Evolutionary conservation across 345 rosid species (phyloP), one percentile per base, ranked within the genome.

Genomic region (Eucalyptus coolabah): DNA sequence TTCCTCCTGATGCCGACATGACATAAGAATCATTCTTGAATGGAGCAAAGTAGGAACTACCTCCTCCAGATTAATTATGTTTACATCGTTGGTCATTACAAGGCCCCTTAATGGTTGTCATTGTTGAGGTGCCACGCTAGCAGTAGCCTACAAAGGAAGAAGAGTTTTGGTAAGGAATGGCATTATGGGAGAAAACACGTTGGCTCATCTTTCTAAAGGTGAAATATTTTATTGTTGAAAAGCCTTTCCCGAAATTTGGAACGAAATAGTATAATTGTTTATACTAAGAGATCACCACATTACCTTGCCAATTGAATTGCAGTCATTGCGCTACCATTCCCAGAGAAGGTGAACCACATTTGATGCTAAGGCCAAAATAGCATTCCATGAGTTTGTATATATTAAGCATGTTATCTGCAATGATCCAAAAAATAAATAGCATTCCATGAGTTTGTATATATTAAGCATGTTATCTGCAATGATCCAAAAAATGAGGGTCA

Each of bases 261-360:
- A 72, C 28, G 45, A 88, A 26, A 67, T 47, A 51, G 30, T 19
- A 86, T n/a, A 50, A 86, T 86, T 21, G 56, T 32, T 59, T 85
- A 44, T 45, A 50, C 34, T 30, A 47, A 28, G 50, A 47, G 87
- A 50, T 37, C 14, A 34, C n/a, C 40, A 60, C 83, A 83, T 90
- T 51, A 90, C 99, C 98, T 98, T 98, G 90, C 97, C 98, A 89
- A 90, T 93, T n/a, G 97, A 83, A 92, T 95, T 95, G 15, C 97
- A 97, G 18, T 98, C 99, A 89, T 90, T 97, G 90, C 97, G 96
- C 89, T 95, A 99, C 99, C 99, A 98, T 91, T 97, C 97, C 99
- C 98, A 98, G 23, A 98, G 94, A 88, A 98, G 94, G 92, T 97
- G 99, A 89, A 95, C 92, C 49, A 98, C 99, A 91, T 98, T 98